These are phyloP conservation scores for Wickerhamiella infanticola DNA, from an alignment of 1,139 yeast species.

Conservation along the genomic window DNA sequence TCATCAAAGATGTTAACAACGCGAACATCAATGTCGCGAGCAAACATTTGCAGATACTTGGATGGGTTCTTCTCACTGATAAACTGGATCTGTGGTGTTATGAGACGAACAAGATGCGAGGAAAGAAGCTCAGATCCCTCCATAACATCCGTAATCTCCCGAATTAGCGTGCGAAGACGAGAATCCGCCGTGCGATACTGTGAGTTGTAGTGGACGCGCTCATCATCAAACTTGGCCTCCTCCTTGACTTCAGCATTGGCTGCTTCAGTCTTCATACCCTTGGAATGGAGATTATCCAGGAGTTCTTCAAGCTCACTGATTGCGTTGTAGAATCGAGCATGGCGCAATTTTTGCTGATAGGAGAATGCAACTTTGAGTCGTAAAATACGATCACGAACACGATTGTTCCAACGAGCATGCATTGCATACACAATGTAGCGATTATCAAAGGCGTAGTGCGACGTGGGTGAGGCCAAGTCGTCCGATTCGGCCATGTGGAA, in stretches of 20 bases:
- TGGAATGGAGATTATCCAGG: slow-evolving; percentile 4
- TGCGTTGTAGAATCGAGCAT: slow-evolving; percentile 42
- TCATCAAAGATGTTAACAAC: slow-evolving; percentile 44
- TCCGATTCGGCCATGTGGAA: not conserved
- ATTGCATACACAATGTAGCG: slow-evolving; percentile 67
- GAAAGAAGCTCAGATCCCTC: slow-evolving; percentile 22
- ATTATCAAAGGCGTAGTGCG: slow-evolving; percentile 38
- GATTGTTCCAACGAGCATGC: slow-evolving; percentile 65
- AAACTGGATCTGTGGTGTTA: slow-evolving; percentile 78
- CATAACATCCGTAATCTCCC: slow-evolving; percentile 8
- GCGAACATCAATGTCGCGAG: slow-evolving; percentile 58
- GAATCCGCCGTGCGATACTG: slow-evolving; percentile 1
- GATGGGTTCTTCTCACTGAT: slow-evolving; percentile 50
- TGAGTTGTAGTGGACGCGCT: not conserved
- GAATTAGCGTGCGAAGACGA: slow-evolving; percentile 4
- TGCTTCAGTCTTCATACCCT: slow-evolving; percentile 4
- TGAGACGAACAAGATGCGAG: slow-evolving; percentile 51
- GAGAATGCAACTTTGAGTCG: slow-evolving; percentile 47
- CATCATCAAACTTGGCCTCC: slow-evolving; percentile 2
- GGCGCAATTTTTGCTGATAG: slow-evolving; percentile 51
- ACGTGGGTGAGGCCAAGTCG: not conserved
- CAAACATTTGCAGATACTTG: slow-evolving; percentile 51
- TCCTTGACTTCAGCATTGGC: not conserved
- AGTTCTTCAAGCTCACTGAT: slow-evolving; percentile 33
- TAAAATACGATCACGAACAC: slow-evolving; percentile 44